Base-by-base conservation (phyloP, 73 alveolate species). In the Halteria grandinella region DNA sequence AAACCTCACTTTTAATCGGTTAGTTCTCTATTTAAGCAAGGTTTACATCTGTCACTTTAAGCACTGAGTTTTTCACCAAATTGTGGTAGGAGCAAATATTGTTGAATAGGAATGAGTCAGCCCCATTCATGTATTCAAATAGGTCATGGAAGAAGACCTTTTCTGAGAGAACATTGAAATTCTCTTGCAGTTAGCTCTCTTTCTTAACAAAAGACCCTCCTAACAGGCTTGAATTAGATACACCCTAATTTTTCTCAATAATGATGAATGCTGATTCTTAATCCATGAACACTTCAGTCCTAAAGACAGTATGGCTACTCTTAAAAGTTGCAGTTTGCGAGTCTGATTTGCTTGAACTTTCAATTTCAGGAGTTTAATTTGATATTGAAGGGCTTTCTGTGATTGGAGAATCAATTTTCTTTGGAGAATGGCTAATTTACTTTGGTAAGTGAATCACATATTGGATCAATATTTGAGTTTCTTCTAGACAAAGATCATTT, bases 11-110 rank as follows among this genome's bases (percentile, higher is more conserved):
- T 31, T 41, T 66, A 5, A 66, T 66, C 11, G 32, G 32, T 44
- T 32, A 40, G n/a, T 18, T 15, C 28, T 66, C 80, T 23, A n/a
- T 21, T 7, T 32, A 25, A 66, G 43, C 47, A 25, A 66, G n/a
- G n/a, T n/a, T n/a, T n/a, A n/a, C n/a, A n/a, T n/a, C n/a, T n/a
- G n/a, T 45, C 54, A 44, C 25, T 23, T 66, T 66, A 5, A 66
- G 41, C 1, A 66, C 63, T 18, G 55, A 29, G 52, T 66, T 66
- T 28, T 66, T 66, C 18, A 66, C 66, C 1, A 66, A 45, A 21
- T 66, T 66, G 28, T 66, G 80, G 21, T 66, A 66, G 28, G 80
- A 45, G 69, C 80, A 66, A 10, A 66, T 66, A 36, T 66, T 66
- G 28, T 47, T 47, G 36, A 47, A 66, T 23, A 66, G 31, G 21